Conservation (phyloP, 805 yeast genomes). For the Candida insectorum region DNA sequence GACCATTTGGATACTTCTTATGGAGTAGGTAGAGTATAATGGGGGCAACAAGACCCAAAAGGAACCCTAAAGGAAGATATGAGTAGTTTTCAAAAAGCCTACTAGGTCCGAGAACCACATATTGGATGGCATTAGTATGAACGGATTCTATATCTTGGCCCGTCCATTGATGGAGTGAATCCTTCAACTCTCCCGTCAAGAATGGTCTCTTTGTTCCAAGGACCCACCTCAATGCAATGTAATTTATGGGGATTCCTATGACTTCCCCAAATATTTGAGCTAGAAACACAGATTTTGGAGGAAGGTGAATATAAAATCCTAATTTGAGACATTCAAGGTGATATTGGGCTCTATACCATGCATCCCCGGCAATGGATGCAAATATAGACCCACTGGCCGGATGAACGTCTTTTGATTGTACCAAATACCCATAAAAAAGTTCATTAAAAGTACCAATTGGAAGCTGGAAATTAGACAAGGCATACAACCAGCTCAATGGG, state of each 20-base stretch:
- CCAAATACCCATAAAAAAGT: slow-evolving; percentile 44
- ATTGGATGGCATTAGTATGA: slow-evolving; percentile 50
- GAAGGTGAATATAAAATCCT: slow-evolving; percentile 53
- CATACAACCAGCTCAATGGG: slow-evolving; percentile 49
- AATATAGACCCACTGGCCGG: slow-evolving; percentile 49
- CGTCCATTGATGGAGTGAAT: slow-evolving; percentile 52
- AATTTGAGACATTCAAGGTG: slow-evolving; percentile 29
- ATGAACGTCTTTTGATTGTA: slow-evolving; percentile 33
- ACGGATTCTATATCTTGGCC: slow-evolving; percentile 41
- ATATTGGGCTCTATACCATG: slow-evolving; percentile 50
- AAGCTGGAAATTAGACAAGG: slow-evolving; percentile 48
- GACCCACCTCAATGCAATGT: slow-evolving; percentile 47
- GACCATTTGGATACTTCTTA: slow-evolving; percentile 20
- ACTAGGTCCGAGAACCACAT: slow-evolving; percentile 49
- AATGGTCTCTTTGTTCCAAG: slow-evolving; percentile 35
- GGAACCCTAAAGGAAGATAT: slow-evolving; percentile 43
- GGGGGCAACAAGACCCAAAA: slow-evolving; percentile 39
- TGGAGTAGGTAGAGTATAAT: slow-evolving; percentile 27
- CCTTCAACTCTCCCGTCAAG: slow-evolving; percentile 29
- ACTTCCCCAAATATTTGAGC: slow-evolving; percentile 52
- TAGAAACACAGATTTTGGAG: slow-evolving; percentile 48
- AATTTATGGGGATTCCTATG: slow-evolving; percentile 52
- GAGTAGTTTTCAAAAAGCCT: slow-evolving; percentile 42
- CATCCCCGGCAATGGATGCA: slow-evolving; percentile 53
- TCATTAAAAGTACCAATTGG: slow-evolving; percentile 53